phyloP scores from a whole-genome alignment of 2,329 filamentous ascomycete genomes.

The Lasiodiplodia hormozganensis region DNA sequence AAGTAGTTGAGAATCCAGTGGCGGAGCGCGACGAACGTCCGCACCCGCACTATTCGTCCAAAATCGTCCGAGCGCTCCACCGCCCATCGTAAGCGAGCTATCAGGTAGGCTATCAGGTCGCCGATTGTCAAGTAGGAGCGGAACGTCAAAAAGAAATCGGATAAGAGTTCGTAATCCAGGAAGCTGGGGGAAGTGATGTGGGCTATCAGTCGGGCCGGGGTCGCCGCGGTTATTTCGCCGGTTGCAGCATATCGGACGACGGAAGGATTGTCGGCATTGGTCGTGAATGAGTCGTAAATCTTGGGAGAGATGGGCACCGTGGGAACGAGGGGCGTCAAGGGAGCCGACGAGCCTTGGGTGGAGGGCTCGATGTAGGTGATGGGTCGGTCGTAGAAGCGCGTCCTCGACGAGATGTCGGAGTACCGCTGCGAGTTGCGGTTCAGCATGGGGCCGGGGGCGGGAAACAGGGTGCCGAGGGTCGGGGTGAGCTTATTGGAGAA shows the following conservation, averaged over 20 bases:
- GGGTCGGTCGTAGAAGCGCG: slow-evolving; percentile 30
- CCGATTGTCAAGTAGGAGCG: slow-evolving; percentile 81
- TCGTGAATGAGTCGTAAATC: slow-evolving; percentile 83
- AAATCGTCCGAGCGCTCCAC: slow-evolving; percentile 79
- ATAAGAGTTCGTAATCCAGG: slow-evolving; percentile 94
- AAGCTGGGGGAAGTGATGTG: slow-evolving; percentile 97
- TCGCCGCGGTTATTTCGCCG: slow-evolving; percentile 84
- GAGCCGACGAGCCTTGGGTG: slow-evolving; percentile 39
- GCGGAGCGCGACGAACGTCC: slow-evolving; percentile 91
- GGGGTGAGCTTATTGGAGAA: slow-evolving; percentile 50
- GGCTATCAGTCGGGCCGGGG: slow-evolving; percentile 86
- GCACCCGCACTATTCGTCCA: slow-evolving; percentile 91
- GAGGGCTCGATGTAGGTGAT: slow-evolving; percentile 45
- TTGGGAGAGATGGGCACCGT: slow-evolving; percentile 59
- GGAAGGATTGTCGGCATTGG: slow-evolving; percentile 79
- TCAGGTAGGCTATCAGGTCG: slow-evolving; percentile 81
- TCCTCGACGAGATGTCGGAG: slow-evolving; percentile 41
- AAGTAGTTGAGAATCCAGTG: slow-evolving; percentile 99
- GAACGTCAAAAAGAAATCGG: slow-evolving; percentile 97
- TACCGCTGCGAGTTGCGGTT: slow-evolving; percentile 39
- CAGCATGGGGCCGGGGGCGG: slow-evolving; percentile 47
- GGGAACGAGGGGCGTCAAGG: slow-evolving; percentile 46
- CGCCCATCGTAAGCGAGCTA: slow-evolving; percentile 88
- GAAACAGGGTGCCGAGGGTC: slow-evolving; percentile 51
- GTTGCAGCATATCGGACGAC: slow-evolving; percentile 83